Evolutionary conservation across 495 filamentous ascomycete species (phyloP).

Genomic region (Apiosordaria backusii): DNA sequence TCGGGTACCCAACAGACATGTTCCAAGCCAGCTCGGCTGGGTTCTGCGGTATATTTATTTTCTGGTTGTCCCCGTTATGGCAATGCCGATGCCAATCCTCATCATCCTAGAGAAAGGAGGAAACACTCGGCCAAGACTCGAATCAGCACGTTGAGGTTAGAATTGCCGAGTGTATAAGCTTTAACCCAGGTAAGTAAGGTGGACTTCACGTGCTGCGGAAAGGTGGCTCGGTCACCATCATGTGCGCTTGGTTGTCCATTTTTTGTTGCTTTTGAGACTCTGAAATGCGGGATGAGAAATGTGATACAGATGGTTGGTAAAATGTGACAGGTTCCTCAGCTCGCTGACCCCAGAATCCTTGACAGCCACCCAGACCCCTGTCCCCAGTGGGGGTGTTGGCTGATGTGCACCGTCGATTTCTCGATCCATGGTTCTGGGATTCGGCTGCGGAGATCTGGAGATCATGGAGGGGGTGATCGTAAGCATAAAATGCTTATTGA

Average conservation of each 20-base stretch:
- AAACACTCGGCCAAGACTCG: background rate
- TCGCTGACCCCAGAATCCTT: background rate
- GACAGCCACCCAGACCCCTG: background rate
- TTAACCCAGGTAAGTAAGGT: background rate
- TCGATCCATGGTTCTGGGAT: constrained; percentile 19
- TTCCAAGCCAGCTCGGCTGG: background rate
- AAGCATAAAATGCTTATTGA: background rate
- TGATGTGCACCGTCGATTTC: constrained; percentile 3
- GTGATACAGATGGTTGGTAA: constrained; percentile 6
- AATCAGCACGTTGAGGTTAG: background rate
- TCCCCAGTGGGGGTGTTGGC: constrained; percentile 4
- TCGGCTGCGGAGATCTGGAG: constrained; percentile 12
- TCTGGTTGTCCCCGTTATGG: background rate
- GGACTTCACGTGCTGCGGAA: background rate
- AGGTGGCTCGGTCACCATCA: background rate
- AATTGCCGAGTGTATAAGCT: background rate
- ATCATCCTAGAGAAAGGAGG: background rate
- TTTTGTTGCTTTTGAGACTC: constrained; percentile 5
- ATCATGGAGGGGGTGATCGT: background rate
- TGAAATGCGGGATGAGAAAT: constrained; percentile 1
- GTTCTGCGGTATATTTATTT: background rate
- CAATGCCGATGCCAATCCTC: background rate
- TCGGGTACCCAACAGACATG: background rate
- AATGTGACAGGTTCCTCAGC: background rate
- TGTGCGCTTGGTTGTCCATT: background rate